Evolutionary conservation across 306 rosid species (phyloP).

Genomic region (Vigna radiata): DNA sequence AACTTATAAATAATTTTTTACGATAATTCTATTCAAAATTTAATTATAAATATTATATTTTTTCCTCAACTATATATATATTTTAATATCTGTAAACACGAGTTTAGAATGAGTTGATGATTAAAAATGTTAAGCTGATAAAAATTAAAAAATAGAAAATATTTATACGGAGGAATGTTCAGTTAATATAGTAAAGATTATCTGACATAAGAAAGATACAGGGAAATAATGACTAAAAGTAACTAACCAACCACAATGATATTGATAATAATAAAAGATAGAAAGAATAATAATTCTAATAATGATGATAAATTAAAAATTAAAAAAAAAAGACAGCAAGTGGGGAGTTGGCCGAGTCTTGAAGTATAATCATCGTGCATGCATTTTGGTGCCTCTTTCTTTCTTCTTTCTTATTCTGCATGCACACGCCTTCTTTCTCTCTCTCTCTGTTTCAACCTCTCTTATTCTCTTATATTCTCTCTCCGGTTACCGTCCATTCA

Average conservation of each 20-base stretch:
- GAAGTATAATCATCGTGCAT: conserved; percentile 99
- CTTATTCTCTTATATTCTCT: conserved; percentile 31
- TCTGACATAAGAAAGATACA: background rate
- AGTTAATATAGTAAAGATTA: background rate
- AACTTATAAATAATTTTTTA: too few species aligned
- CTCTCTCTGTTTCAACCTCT: conserved; percentile 39
- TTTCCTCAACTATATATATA: too few species aligned
- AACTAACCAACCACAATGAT: background rate
- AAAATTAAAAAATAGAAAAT: too few species aligned
- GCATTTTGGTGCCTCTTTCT: conserved; percentile 72
- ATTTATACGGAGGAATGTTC: background rate
- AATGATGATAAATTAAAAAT: conserved; percentile 23
- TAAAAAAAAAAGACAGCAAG: conserved; percentile 21
- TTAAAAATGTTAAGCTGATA: too few species aligned
- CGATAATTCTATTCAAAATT: too few species aligned
- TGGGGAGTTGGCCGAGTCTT: conserved; percentile 91
- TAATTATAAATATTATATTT: too few species aligned
- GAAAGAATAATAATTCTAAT: background rate
- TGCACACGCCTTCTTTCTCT: conserved; percentile 83
- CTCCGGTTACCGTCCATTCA: conserved; percentile 47
- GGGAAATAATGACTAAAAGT: background rate
- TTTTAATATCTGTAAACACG: too few species aligned
- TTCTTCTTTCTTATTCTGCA: conserved; percentile 65
- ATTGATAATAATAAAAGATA: background rate
- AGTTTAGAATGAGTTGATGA: too few species aligned